A percentile compares a stretch with the other conserved stretches of the same genome.
Conservation (phyloP, 176 grass and related monocot species). For the Bothriochloa decipiens region DNA sequence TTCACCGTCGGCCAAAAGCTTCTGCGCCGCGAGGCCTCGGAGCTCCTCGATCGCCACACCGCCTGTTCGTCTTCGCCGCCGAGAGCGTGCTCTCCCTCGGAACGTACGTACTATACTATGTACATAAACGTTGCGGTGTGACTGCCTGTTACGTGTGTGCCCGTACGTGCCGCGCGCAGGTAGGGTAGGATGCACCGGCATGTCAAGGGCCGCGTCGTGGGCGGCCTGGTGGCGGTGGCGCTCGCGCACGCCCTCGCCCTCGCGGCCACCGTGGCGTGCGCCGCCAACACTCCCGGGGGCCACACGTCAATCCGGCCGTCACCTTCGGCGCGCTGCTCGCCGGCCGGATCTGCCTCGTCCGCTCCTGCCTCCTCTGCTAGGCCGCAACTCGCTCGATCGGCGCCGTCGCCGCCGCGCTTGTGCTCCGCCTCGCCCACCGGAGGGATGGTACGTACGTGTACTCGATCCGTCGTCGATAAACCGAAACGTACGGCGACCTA, state of each 20-base stretch:
- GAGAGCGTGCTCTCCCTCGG: conserved; percentile 15
- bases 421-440: conserved; percentile 41
- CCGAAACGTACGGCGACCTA: no score
- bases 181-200: background rate
- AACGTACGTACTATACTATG: no score
- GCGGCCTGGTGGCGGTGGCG: no score
- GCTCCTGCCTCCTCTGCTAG: conserved; percentile 48
- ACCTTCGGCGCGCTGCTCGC: conserved; percentile 45
- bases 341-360: conserved; percentile 41
- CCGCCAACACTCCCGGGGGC: conserved; percentile 45
- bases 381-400: conserved; percentile 24
- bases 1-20: conserved; percentile 39
- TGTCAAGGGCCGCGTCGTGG: background rate
- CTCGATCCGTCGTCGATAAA: no score
- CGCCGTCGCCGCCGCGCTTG: conserved; percentile 29
- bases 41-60: conserved; percentile 30
- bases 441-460: background rate
- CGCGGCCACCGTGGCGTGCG: conserved; percentile 32
- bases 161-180: background rate
- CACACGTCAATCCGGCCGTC: conserved; percentile 60
- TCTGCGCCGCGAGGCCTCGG: background rate
- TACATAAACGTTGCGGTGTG: no score
- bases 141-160: background rate
- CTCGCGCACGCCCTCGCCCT: no score
- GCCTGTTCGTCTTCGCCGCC: conserved; percentile 48